Conservation (phyloP, 2,329 filamentous ascomycete genomes). For the Monascus ruber region DNA sequence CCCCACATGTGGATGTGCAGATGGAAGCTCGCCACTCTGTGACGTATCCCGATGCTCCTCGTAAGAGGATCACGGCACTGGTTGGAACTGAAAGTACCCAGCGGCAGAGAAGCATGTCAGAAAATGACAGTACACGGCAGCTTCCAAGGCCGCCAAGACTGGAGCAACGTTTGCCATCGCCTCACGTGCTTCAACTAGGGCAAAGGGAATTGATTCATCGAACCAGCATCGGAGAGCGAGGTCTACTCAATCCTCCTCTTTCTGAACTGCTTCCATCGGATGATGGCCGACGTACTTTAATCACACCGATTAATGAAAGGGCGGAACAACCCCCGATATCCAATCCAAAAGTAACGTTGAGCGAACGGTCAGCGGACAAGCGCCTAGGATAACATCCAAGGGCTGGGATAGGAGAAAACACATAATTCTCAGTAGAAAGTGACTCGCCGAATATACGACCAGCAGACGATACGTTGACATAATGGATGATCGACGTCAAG, state of each 20-base stretch:
- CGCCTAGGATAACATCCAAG: no score
- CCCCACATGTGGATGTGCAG: no score
- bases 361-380: no score
- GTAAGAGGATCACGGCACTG: slow-evolving; percentile 7
- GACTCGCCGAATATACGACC: no score
- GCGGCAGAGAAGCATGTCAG: slow-evolving; percentile 11
- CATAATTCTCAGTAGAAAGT: no score
- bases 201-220: slow-evolving; percentile 16
- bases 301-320: no score
- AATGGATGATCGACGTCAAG: no score
- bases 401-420: no score
- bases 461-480: no score
- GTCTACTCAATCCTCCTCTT: slow-evolving; percentile 7
- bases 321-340: no score
- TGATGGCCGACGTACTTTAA: not conserved
- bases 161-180: slow-evolving; percentile 19
- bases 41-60: slow-evolving; percentile 9
- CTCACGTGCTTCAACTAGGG: slow-evolving; percentile 18
- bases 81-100: slow-evolving; percentile 6
- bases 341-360: no score
- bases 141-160: slow-evolving; percentile 16
- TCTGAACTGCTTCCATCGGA: slow-evolving; percentile 12
- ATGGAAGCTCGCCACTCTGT: no score
- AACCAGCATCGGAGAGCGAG: slow-evolving; percentile 13
- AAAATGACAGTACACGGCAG: slow-evolving; percentile 15